A percentile compares a stretch with the other conserved stretches of the same genome.
Conservation (phyloP, 495 filamentous ascomycete species). For the Penicillium ochrochloron region DNA sequence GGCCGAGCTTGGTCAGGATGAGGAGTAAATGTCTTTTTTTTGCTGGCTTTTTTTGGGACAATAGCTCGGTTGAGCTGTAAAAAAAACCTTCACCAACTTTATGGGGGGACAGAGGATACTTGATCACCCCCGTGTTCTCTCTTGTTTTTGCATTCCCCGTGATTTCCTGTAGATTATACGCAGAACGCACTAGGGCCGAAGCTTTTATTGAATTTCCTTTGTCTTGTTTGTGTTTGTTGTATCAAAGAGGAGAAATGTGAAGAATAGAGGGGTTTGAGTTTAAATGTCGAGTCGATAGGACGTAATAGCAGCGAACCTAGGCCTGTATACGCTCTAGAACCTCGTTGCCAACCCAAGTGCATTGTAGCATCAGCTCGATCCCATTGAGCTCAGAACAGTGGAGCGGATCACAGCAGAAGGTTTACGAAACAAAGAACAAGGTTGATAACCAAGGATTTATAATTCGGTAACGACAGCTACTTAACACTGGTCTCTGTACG, state of each 20-base stretch:
- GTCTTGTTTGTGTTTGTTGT: constrained; percentile 20
- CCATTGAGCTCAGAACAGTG: not conserved
- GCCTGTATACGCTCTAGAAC: not conserved
- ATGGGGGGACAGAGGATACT: constrained; percentile 1
- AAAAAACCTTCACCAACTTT: constrained; percentile 12
- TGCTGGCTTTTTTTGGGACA: not conserved
- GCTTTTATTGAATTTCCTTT: constrained; percentile 31
- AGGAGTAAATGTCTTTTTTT: constrained; percentile 44
- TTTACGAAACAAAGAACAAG: not conserved
- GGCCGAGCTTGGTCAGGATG: constrained; percentile 47
- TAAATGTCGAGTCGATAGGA: not conserved
- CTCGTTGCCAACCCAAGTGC: not conserved
- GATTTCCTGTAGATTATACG: constrained; percentile 44
- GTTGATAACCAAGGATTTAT: not conserved
- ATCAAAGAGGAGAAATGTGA: constrained; percentile 1
- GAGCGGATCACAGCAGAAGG: not conserved
- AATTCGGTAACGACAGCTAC: not conserved
- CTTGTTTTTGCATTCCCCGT: constrained; percentile 42
- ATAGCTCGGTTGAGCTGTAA: constrained; percentile 1
- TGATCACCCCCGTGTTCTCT: constrained; percentile 23
- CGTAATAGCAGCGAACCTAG: not conserved
- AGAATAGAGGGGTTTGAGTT: not conserved
- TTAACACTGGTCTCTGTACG: too few relatives aligned
- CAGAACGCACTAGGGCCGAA: constrained; percentile 38
- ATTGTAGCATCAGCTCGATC: too few relatives aligned